Evolutionary conservation across 2,329 filamentous ascomycete species (phyloP).

Genomic region (Colletotrichum cordylinicola): DNA sequence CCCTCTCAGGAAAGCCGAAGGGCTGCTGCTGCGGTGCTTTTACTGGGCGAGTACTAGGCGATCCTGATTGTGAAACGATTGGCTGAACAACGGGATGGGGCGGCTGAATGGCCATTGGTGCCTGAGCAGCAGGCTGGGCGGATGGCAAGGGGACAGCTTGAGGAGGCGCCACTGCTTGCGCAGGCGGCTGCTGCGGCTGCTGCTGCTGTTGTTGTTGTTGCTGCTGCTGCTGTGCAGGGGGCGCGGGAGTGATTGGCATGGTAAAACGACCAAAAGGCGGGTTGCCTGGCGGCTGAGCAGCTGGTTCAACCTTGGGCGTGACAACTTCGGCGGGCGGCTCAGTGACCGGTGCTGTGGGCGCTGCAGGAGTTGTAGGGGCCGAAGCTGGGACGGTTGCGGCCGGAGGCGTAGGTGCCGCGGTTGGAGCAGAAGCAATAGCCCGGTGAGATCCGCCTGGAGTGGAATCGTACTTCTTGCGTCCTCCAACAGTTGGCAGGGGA

Average conservation of each 20-base stretch:
- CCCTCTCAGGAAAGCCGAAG: slow-evolving; percentile 53
- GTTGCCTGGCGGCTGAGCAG: slow-evolving; percentile 34
- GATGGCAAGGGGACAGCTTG: slow-evolving; percentile 21
- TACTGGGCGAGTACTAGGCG: slow-evolving; percentile 47
- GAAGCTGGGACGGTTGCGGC: slow-evolving; percentile 1
- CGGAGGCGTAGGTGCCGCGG: slow-evolving; percentile 29
- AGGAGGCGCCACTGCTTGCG: slow-evolving; percentile 4
- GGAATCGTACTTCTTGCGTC: slow-evolving; percentile 58
- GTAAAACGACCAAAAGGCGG: slow-evolving; percentile 49
- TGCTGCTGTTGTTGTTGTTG: slow-evolving; percentile 25
- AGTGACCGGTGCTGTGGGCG: slow-evolving; percentile 24
- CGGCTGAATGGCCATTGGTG: slow-evolving; percentile 33
- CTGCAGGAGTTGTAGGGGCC: slow-evolving; percentile 50
- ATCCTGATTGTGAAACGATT: slow-evolving; percentile 48
- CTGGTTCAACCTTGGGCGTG: slow-evolving; percentile 50
- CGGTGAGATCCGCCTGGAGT: slow-evolving; percentile 43
- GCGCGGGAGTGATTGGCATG: slow-evolving; percentile 52
- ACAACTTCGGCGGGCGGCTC: slow-evolving; percentile 53
- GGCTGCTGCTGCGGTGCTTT: slow-evolving; percentile 44
- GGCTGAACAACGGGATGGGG: slow-evolving; percentile 43
- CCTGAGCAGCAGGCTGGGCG: slow-evolving; percentile 14
- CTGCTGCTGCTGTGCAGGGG: slow-evolving; percentile 29
- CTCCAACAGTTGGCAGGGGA: slow-evolving; percentile 58
- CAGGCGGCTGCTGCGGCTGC: slow-evolving; percentile 20
- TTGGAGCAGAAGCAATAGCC: slow-evolving; percentile 45